These are phyloP conservation scores for Botrytis fragariae DNA, from an alignment of 2,329 filamentous ascomycete genomes.

Conservation along the genomic window DNA sequence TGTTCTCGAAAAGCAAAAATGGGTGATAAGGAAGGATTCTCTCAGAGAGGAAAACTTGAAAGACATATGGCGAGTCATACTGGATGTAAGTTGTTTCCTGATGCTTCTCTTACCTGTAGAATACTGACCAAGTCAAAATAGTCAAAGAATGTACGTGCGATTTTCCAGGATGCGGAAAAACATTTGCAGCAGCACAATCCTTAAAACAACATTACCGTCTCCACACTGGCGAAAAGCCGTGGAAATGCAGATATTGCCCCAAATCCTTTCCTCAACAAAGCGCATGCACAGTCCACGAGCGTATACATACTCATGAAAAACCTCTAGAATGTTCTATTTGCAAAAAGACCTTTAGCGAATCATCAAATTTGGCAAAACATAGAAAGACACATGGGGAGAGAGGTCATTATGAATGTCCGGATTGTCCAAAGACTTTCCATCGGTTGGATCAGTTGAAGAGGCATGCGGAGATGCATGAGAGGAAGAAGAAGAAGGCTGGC, in stretches of 20 bases:
- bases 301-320: constrained; percentile 64
- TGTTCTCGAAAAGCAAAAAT: constrained; percentile 47
- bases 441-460: constrained; percentile 59
- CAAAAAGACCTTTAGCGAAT: constrained; percentile 59
- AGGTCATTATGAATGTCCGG: constrained; percentile 51
- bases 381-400: constrained; percentile 57
- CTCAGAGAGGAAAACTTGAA: constrained; percentile 61
- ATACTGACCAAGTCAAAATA: constrained; percentile 33
- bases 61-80: constrained; percentile 65
- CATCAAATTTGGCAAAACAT: constrained; percentile 65
- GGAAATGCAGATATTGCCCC: constrained; percentile 52
- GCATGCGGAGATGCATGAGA: constrained; percentile 44
- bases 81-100: constrained; percentile 50
- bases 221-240: constrained; percentile 64
- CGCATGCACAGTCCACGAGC: constrained; percentile 65
- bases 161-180: constrained; percentile 54
- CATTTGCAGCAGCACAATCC: constrained; percentile 65
- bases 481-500: neutral
- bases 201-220: constrained; percentile 65
- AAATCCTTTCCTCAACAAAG: constrained; percentile 66
- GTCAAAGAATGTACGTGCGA: constrained; percentile 53
- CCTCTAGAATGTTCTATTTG: constrained; percentile 59
- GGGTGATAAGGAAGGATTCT: constrained; percentile 47
- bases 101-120: neutral
- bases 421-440: constrained; percentile 58